These are phyloP conservation scores for Xylariaceae sp. DNA, from an alignment of 2,329 filamentous ascomycete genomes.

Conservation along the genomic window DNA sequence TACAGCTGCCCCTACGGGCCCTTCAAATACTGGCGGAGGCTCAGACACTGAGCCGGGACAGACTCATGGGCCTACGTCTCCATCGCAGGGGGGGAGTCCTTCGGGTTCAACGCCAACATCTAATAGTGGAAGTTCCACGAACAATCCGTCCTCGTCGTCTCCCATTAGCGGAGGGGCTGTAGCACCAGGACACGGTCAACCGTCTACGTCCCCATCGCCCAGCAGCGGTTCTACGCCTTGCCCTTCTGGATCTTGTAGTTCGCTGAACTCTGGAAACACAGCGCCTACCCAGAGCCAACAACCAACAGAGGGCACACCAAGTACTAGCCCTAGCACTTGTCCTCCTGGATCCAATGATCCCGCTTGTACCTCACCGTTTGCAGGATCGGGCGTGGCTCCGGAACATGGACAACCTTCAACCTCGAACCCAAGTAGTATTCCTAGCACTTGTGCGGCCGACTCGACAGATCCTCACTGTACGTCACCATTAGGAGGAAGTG, in stretches of 20 bases:
- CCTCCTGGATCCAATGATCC: constrained; percentile 15
- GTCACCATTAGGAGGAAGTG: constrained; percentile 9
- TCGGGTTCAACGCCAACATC: constrained; percentile 7
- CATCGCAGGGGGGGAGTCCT: constrained; percentile 1
- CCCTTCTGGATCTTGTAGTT: constrained; percentile 18
- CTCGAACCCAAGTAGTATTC: constrained; percentile 8
- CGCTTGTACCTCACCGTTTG: constrained; percentile 17
- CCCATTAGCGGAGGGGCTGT: constrained; percentile 12
- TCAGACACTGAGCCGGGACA: constrained; percentile 4
- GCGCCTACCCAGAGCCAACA: constrained; percentile 11
- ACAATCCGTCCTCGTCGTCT: constrained; percentile 12
- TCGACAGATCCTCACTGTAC: constrained; percentile 23
- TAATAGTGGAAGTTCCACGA: constrained; percentile 6
- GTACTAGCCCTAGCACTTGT: constrained; percentile 6
- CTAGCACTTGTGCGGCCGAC: constrained; percentile 14
- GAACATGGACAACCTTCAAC: constrained; percentile 16
- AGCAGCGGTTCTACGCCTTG: constrained; percentile 6
- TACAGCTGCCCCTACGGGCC: constrained; percentile 5
- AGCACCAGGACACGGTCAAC: constrained; percentile 16
- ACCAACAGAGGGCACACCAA: constrained; percentile 9
- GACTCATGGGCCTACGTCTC: constrained; percentile 2
- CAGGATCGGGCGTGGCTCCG: constrained; percentile 13
- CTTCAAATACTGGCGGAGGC: constrained; percentile 3
- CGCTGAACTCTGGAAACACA: constrained; percentile 5
- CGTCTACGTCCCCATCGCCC: constrained; percentile 7